Evolutionary conservation across 108 stramenopile species (phyloP).

Genomic region (Conticribra weissflogii): DNA sequence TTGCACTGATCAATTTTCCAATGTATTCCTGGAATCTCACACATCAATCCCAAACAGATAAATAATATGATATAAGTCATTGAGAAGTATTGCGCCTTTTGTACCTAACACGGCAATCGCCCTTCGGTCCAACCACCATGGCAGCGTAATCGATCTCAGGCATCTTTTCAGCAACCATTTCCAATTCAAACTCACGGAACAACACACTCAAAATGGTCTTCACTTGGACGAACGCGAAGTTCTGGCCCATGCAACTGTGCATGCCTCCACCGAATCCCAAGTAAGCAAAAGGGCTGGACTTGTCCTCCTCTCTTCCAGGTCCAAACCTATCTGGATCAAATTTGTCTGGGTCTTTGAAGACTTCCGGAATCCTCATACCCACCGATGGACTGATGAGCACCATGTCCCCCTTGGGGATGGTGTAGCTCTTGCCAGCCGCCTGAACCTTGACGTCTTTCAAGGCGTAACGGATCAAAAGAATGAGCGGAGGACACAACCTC

Average conservation of each 20-base stretch:
- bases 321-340: slow-evolving; percentile 99
- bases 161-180: slow-evolving; percentile 76
- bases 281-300: slow-evolving; percentile 91
- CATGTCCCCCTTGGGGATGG: slow-evolving; percentile 92
- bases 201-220: slow-evolving; percentile 97
- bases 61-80: too few relatives aligned
- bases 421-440: slow-evolving; percentile 72
- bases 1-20: too few relatives aligned
- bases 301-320: slow-evolving; percentile 94
- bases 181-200: slow-evolving; percentile 92
- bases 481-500: slow-evolving; percentile 96
- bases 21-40: too few relatives aligned
- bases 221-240: slow-evolving; percentile 98
- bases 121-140: slow-evolving; percentile 99
- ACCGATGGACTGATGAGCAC: slow-evolving; percentile 93
- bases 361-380: slow-evolving; percentile 87
- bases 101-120: slow-evolving; percentile 87
- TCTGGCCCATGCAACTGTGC: slow-evolving; percentile 99
- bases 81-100: slow-evolving; percentile 34
- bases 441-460: slow-evolving; percentile 83
- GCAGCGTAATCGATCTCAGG: slow-evolving; percentile 95
- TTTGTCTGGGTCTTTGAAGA: slow-evolving; percentile 88
- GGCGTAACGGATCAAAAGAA: slow-evolving; percentile 96
- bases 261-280: slow-evolving; percentile 98
- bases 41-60: too few relatives aligned